These are phyloP conservation scores for Oryza coarctata DNA, from an alignment of 176 grass and related monocot species.

Conservation along the genomic window DNA sequence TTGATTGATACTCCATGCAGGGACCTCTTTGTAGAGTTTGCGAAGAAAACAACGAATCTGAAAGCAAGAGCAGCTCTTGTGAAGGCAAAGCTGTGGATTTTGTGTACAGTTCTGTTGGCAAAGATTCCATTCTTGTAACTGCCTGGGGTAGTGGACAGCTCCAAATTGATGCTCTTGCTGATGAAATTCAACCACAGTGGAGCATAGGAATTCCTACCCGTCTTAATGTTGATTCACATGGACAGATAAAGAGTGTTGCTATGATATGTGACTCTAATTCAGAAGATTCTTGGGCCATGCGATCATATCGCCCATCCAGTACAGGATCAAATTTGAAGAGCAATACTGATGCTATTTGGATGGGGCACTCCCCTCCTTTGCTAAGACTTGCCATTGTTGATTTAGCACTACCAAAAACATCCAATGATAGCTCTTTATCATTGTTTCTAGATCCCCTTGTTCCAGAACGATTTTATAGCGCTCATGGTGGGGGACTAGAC, in stretches of 20 bases:
- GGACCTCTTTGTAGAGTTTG: constrained; percentile 83
- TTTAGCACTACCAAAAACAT: constrained; percentile 61
- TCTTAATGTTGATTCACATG: constrained; percentile 58
- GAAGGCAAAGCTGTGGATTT: constrained; percentile 76
- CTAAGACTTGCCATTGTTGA: constrained; percentile 81
- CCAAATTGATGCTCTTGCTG: constrained; percentile 87
- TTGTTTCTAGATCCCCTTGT: constrained; percentile 85
- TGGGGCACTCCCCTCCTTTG: constrained; percentile 68
- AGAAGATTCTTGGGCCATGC: constrained; percentile 40
- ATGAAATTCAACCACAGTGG: constrained; percentile 96
- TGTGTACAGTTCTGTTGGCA: constrained; percentile 78
- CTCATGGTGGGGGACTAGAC: constrained; percentile 92
- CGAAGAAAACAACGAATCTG: constrained; percentile 53
- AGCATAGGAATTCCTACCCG: constrained; percentile 49
- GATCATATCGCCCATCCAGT: constrained; percentile 35
- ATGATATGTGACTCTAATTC: constrained; percentile 82
- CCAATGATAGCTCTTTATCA: constrained; percentile 41
- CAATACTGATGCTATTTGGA: constrained; percentile 47
- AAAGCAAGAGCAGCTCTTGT: constrained; percentile 44
- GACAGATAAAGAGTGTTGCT: constrained; percentile 70
- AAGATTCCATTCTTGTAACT: constrained; percentile 92
- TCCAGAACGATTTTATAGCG: constrained; percentile 86
- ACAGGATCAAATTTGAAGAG: constrained; percentile 47
- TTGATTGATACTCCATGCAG: constrained; percentile 49
- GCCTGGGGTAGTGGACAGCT: constrained; percentile 78